Evolutionary conservation across 805 yeast species (phyloP), one percentile per base, ranked within the genome.

Genomic region (Teunomyces cretensis): DNA sequence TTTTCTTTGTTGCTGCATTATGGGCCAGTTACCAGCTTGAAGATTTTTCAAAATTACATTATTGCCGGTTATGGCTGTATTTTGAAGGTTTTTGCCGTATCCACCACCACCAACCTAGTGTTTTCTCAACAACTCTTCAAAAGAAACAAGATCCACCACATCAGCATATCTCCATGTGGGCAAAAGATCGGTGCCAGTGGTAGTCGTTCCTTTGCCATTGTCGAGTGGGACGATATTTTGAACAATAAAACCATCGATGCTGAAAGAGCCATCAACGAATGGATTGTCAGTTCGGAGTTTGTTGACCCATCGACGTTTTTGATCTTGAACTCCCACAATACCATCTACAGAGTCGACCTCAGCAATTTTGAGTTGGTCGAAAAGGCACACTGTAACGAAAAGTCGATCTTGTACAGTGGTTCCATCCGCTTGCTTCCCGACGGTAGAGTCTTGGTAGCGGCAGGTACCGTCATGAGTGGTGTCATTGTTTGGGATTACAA

Each of bases 401-500:
- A 86, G 52, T 86, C 96, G 1, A 85, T 92, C 38, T 70, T 94
- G 30, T 94, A 94, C 60, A 88, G 96, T 5, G 99, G 98, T 0
- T 75, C 88, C 1, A 78, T 92, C 31, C 74, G 73, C 43, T 76
- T 76, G 0, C 52, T 78, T 13, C 46, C 62, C 2, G 60, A 63
- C 9, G 71, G 67, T 5, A 61, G 64, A 30, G 77, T 84, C 0
- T 60, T 77, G 4, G 74, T 89, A 11, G 89, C 89, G 22, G 91
- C 97, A 0, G 99, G 99, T 17, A 92, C 99, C 0, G 97, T 92
- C 2, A 83, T 91, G 83, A 84, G 84, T 39, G 96, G 97, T 11
- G 83, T 88, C 1, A 68, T 87, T 3, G 68, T 90, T 1, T 92
- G 98, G 98, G 81, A 81, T 39, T 61, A 62, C 31, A 64, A 65